Percentiles rank a stretch among this genome's conserved stretches.
Conservation (phyloP, 495 filamentous ascomycete species). For the Neurospora sp. region DNA sequence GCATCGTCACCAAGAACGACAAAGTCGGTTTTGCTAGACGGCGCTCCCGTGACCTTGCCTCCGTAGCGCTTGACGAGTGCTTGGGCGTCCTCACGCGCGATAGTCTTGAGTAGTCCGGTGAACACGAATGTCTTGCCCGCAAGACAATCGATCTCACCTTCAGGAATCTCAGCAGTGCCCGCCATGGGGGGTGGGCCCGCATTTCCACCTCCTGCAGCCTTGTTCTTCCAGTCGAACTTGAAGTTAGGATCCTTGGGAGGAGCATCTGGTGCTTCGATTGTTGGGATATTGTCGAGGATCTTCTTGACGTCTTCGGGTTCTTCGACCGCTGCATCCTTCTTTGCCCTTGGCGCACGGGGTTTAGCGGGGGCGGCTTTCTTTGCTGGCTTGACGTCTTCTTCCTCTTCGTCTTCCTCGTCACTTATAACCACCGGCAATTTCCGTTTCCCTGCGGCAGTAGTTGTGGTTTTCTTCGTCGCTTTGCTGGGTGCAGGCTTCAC, state of each 20-base stretch:
- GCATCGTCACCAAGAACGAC: slow-evolving; percentile 87
- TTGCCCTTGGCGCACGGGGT: slow-evolving; percentile 43
- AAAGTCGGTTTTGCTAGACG: slow-evolving; percentile 86
- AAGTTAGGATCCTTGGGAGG: slow-evolving; percentile 49
- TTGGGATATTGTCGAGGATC: slow-evolving; percentile 82
- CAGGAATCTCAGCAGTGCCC: slow-evolving; percentile 61
- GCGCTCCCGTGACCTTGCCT: slow-evolving; percentile 76
- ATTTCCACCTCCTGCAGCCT: slow-evolving; percentile 41
- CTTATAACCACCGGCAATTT: slow-evolving; percentile 28
- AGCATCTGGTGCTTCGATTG: slow-evolving; percentile 69
- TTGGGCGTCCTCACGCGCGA: slow-evolving; percentile 80
- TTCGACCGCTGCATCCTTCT: slow-evolving; percentile 49
- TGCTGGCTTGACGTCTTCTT: slow-evolving; percentile 31
- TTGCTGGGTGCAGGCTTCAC: slow-evolving; percentile 18
- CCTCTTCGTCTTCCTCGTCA: slow-evolving; percentile 36
- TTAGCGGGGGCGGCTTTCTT: slow-evolving; percentile 57
- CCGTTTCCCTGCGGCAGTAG: slow-evolving; percentile 30
- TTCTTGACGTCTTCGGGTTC: slow-evolving; percentile 58
- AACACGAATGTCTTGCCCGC: slow-evolving; percentile 96
- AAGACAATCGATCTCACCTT: slow-evolving; percentile 81
- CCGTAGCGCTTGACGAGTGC: slow-evolving; percentile 84
- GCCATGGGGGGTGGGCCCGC: slow-evolving; percentile 49
- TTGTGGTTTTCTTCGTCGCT: slow-evolving; percentile 30
- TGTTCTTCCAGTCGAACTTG: slow-evolving; percentile 62
- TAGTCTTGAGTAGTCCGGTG: slow-evolving; percentile 68